Conservation (phyloP, 1,284 basidiomycete species). For the Vanrija pseudolonga region DNA sequence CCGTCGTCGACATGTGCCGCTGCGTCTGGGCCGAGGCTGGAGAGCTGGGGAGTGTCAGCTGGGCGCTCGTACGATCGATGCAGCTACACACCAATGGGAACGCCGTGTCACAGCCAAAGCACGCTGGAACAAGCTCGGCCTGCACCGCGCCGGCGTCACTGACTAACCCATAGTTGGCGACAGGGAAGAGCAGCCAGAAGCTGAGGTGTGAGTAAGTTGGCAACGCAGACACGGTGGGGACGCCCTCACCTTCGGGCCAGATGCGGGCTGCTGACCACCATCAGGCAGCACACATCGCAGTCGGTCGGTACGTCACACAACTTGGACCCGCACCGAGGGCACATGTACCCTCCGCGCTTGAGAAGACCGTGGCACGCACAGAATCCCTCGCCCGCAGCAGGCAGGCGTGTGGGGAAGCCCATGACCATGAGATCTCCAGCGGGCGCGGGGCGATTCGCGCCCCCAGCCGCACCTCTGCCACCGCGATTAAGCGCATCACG, state of each 20-base stretch:
- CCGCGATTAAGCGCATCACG: slow-evolving; percentile 55
- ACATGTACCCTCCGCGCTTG: slow-evolving; percentile 86
- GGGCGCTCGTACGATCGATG: slow-evolving; percentile 5
- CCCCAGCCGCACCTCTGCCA: slow-evolving; percentile 24
- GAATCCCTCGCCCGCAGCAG: slow-evolving; percentile 72
- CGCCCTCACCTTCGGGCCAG: slow-evolving; percentile 79
- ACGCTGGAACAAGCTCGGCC: slow-evolving; percentile 50
- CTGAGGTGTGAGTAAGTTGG: slow-evolving; percentile 14
- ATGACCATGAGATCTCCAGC: slow-evolving; percentile 94
- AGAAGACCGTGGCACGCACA: slow-evolving; percentile 92
- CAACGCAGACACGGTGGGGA: background rate
- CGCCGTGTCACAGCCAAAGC: slow-evolving; percentile 67
- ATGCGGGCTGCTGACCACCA: slow-evolving; percentile 97
- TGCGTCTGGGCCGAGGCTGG: slow-evolving; percentile 29
- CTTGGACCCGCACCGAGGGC: slow-evolving; percentile 86
- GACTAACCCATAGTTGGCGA: slow-evolving; percentile 32
- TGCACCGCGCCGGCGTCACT: slow-evolving; percentile 22
- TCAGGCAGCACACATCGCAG: slow-evolving; percentile 93
- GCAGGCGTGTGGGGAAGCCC: slow-evolving; percentile 93
- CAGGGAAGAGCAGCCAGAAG: slow-evolving; percentile 48
- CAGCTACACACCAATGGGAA: slow-evolving; percentile 52
- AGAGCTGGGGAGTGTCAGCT: slow-evolving; percentile 21
- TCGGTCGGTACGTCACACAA: slow-evolving; percentile 98
- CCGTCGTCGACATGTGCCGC: slow-evolving; percentile 57
- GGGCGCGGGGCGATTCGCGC: slow-evolving; percentile 53